phyloP scores from a whole-genome alignment of 352 stramenopile genomes.

The Pythium chondricola region DNA sequence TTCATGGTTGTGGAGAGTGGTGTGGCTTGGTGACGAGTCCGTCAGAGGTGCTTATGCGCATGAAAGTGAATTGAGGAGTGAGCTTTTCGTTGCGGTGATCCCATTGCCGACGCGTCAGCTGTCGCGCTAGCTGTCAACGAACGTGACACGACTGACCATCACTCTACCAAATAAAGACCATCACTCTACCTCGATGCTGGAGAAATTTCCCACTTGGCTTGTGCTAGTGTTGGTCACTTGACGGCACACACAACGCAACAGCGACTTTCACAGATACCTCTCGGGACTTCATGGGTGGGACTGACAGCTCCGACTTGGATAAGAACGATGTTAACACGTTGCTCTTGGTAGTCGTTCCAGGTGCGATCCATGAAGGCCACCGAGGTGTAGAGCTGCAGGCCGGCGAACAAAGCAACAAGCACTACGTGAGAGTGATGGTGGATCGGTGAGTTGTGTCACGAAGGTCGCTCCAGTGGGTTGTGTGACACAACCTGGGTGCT shows the following conservation, averaged over 20 bases:
- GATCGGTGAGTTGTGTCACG: conserved; percentile 5
- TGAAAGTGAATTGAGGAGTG: conserved; percentile 21
- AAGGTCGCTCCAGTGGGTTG: conserved; percentile 6
- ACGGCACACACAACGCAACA: conserved; percentile 4
- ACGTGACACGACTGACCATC: conserved; percentile 21
- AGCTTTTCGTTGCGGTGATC: neutral
- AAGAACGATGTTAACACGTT: too few species aligned
- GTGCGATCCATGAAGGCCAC: too few species aligned
- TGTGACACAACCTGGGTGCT: too few species aligned
- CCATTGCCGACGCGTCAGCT: neutral
- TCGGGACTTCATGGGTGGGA: too few species aligned
- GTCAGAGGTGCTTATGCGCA: conserved; percentile 14
- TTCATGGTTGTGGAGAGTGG: conserved; percentile 11
- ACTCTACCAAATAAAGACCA: conserved; percentile 16
- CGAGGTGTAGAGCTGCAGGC: too few species aligned
- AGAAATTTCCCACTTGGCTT: conserved; percentile 23
- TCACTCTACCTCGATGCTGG: conserved; percentile 15
- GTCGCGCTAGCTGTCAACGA: neutral
- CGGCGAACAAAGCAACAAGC: too few species aligned
- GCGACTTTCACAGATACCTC: too few species aligned
- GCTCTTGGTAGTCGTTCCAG: too few species aligned
- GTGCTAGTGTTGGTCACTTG: conserved; percentile 14
- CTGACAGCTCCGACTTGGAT: too few species aligned
- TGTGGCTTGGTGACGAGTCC: neutral
- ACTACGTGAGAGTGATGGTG: too few species aligned